Evolutionary conservation across 2,329 filamentous ascomycete species (phyloP).

Genomic region (Thyridium curvatum): DNA sequence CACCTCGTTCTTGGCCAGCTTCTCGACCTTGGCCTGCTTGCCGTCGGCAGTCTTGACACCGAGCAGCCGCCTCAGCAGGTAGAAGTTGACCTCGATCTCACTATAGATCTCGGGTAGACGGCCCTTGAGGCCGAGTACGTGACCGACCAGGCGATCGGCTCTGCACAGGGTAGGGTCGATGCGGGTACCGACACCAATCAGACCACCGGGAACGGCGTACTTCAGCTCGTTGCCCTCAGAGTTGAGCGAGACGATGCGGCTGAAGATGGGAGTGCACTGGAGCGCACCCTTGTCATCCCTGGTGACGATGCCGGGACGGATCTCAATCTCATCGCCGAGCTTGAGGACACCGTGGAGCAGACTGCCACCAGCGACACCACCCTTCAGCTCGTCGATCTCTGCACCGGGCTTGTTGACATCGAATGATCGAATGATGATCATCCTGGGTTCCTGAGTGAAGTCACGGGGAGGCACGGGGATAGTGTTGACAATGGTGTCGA

Average conservation of each 20-base stretch:
- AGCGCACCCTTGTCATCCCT: conserved; percentile 91
- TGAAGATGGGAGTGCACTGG: conserved; percentile 96
- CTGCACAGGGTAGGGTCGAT: conserved; percentile 97
- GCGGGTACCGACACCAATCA: conserved; percentile 96
- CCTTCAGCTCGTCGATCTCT: conserved; percentile 96
- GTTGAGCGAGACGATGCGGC: conserved; percentile 88
- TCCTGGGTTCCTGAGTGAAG: conserved; percentile 87
- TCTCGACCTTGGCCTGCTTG: conserved; percentile 98
- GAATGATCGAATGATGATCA: conserved; percentile 99
- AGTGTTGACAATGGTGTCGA: conserved; percentile 90
- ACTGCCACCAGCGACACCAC: conserved; percentile 94
- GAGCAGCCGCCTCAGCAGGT: conserved; percentile 85
- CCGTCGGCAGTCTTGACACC: conserved; percentile 97
- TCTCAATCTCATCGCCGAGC: conserved; percentile 96
- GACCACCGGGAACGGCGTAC: conserved; percentile 93
- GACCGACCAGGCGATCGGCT: conserved; percentile 97
- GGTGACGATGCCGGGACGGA: conserved; percentile 95
- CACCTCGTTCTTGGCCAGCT: conserved; percentile 96
- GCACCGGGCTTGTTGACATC: conserved; percentile 99
- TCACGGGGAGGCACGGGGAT: conserved; percentile 90
- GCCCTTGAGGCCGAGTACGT: conserved; percentile 92
- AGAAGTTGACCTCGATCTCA: conserved; percentile 99
- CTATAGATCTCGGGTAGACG: conserved; percentile 94
- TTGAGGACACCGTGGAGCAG: conserved; percentile 96
- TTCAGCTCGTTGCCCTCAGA: conserved; percentile 98